A percentile compares a stretch with the other conserved stretches of the same genome.
phyloP scores from a whole-genome alignment of 768 basidiomycete genomes.

The Lentinula aciculospora region DNA sequence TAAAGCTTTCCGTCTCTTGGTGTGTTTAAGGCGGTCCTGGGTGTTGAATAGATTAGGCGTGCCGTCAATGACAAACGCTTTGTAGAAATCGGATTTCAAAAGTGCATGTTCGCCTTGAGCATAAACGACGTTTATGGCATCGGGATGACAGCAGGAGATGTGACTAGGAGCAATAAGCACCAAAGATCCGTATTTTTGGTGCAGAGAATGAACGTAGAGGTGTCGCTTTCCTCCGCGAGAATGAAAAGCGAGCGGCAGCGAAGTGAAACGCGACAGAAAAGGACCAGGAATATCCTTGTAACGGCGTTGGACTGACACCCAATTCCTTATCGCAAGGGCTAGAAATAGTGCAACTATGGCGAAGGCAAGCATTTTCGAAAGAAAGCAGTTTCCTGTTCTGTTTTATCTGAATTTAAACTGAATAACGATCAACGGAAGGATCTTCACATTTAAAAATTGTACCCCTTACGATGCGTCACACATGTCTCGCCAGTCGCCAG shows the following conservation, averaged over 20 bases:
- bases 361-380: neutral
- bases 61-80: constrained; percentile 2
- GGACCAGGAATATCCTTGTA: constrained; percentile 2
- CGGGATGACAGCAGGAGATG: constrained; percentile 7
- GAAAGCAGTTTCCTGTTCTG: neutral
- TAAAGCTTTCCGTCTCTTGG: constrained; percentile 2
- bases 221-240: constrained; percentile 3
- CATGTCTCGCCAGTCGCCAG: neutral
- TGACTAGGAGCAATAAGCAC: constrained; percentile 5
- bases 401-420: neutral
- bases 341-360: neutral
- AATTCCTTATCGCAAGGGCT: neutral
- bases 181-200: constrained; percentile 5
- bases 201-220: constrained; percentile 1
- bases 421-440: neutral
- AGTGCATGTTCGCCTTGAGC: constrained; percentile 3
- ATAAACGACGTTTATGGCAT: constrained; percentile 5
- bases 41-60: constrained; percentile 3
- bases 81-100: constrained; percentile 8
- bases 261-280: neutral
- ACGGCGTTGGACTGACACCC: neutral
- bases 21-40: neutral
- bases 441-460: neutral
- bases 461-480: neutral
- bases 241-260: neutral